Conservation (phyloP, 2,329 filamentous ascomycete species). For the Microascus cirrosus region DNA sequence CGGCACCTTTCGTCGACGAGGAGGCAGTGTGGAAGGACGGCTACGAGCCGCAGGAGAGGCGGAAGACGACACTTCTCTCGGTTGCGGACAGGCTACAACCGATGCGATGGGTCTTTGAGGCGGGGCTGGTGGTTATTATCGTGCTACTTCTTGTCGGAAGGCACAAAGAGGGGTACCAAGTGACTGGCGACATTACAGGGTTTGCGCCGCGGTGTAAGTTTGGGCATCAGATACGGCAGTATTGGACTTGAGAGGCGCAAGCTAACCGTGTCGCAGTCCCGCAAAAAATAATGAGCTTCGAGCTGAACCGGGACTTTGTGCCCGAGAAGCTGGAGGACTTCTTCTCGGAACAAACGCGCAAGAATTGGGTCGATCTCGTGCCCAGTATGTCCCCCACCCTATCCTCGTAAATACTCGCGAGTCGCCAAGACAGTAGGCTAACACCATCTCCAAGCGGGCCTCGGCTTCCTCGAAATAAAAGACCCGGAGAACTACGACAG, state of each 20-base stretch:
- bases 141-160: slow-evolving; percentile 21
- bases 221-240: background rate
- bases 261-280: slow-evolving; percentile 16
- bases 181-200: slow-evolving; percentile 24
- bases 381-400: slow-evolving; percentile 14
- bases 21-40: slow-evolving; percentile 1
- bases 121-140: slow-evolving; percentile 20
- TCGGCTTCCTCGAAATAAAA: slow-evolving; percentile 26
- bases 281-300: slow-evolving; percentile 25
- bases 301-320: slow-evolving; percentile 21
- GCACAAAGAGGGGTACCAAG: slow-evolving; percentile 12
- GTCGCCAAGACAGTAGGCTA: background rate
- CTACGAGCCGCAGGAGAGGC: background rate
- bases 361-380: slow-evolving; percentile 25
- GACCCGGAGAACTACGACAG: slow-evolving; percentile 21
- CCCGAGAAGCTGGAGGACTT: slow-evolving; percentile 26
- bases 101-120: slow-evolving; percentile 19
- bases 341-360: slow-evolving; percentile 19
- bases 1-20: slow-evolving; percentile 3
- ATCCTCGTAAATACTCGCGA: no score
- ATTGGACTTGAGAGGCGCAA: background rate
- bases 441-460: slow-evolving; percentile 13
- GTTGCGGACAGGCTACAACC: background rate
- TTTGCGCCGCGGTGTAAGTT: slow-evolving; percentile 24
- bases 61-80: background rate